Conservation (phyloP, 495 filamentous ascomycete species). For the Aspergillus saccharolyticus region DNA sequence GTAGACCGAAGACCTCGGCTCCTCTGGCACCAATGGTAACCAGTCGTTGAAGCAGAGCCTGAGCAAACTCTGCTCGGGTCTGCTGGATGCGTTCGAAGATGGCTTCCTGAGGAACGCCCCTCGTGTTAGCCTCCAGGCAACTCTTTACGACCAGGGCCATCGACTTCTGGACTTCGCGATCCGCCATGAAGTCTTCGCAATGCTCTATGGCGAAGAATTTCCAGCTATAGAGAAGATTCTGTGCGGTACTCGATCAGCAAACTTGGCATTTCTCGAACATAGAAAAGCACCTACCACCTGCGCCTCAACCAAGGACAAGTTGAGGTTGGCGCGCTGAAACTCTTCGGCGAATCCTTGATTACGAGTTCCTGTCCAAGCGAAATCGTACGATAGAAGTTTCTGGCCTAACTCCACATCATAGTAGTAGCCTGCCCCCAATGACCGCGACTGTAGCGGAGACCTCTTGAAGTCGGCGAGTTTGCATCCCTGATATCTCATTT, state of each 20-base stretch:
- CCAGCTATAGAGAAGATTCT: slow-evolving; percentile 83
- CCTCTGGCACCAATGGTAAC: slow-evolving; percentile 57
- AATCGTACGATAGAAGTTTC: slow-evolving; percentile 68
- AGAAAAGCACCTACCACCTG: slow-evolving; percentile 63
- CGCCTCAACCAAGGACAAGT: slow-evolving; percentile 84
- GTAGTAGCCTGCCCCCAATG: slow-evolving; percentile 69
- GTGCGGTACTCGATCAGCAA: slow-evolving; percentile 5
- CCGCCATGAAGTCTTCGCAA: slow-evolving; percentile 58
- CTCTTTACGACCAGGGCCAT: slow-evolving; percentile 62
- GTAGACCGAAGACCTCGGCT: slow-evolving; percentile 55
- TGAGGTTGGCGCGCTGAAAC: slow-evolving; percentile 79
- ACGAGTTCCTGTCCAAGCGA: slow-evolving; percentile 65
- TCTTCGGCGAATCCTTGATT: slow-evolving; percentile 72
- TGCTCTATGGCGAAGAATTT: slow-evolving; percentile 83
- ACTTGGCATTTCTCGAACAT: neutral
- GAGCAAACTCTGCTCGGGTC: slow-evolving; percentile 66
- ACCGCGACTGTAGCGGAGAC: slow-evolving; percentile 54
- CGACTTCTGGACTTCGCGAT: slow-evolving; percentile 60
- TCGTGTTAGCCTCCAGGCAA: slow-evolving; percentile 66
- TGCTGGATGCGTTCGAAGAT: slow-evolving; percentile 70
- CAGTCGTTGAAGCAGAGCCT: slow-evolving; percentile 71
- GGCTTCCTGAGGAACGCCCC: slow-evolving; percentile 58
- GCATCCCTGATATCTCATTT: slow-evolving; percentile 65
- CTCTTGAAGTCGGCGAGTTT: slow-evolving; percentile 70
- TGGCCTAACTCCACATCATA: slow-evolving; percentile 73